Evolutionary conservation across 2,329 filamentous ascomycete species (phyloP).

Genomic region (Intubia oerlemansii): DNA sequence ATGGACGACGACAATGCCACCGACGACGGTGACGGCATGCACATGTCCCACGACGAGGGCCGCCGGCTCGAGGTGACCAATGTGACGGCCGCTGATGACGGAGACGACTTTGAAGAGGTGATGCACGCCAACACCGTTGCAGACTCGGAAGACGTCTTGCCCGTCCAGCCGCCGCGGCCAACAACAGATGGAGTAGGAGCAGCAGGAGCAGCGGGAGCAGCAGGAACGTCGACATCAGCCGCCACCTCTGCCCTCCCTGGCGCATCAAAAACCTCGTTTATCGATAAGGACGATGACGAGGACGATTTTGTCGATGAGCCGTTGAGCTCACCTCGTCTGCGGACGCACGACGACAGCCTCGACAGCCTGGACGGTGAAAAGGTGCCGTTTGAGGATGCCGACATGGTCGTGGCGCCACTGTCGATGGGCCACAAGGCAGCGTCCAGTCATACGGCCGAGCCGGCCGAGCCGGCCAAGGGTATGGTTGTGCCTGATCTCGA

Average conservation of each 20-base stretch:
- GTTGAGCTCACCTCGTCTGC: conserved; percentile 43
- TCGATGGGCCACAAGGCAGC: conserved; percentile 19
- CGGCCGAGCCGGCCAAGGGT: conserved; percentile 5
- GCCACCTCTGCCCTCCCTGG: not conserved
- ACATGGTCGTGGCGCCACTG: conserved; percentile 33
- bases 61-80: conserved; percentile 61
- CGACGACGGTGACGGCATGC: not conserved
- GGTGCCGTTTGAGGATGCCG: conserved; percentile 34
- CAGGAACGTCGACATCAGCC: conserved; percentile 10
- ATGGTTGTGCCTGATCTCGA: conserved; percentile 5
- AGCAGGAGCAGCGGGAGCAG: conserved; percentile 31
- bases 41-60: conserved; percentile 45
- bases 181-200: too few relatives aligned
- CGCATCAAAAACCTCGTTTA: conserved; percentile 18
- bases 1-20: not conserved
- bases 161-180: too few relatives aligned
- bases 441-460: too few relatives aligned
- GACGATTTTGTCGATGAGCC: conserved; percentile 65
- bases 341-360: conserved; percentile 35
- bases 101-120: conserved; percentile 92
- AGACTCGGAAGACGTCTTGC: not conserved
- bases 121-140: conserved; percentile 30
- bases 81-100: conserved; percentile 43
- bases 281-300: conserved; percentile 36
- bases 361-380: conserved; percentile 20